Evolutionary conservation across 176 grass and related monocot species (phyloP).

Genomic region (Carex myosuroides): DNA sequence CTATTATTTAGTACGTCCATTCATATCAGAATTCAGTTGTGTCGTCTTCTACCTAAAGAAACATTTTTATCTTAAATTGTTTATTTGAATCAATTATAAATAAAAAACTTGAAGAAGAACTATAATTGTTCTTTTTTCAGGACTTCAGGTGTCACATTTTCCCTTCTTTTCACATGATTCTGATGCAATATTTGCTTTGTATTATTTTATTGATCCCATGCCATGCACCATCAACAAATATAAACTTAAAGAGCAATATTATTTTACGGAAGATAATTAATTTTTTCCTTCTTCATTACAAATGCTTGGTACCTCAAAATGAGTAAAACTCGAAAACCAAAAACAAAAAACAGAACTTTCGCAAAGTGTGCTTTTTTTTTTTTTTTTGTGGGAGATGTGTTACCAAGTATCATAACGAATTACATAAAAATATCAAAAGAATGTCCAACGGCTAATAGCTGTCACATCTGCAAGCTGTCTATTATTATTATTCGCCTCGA

Average conservation of each 20-base stretch:
- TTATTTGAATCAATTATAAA: too few relatives aligned
- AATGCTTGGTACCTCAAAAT: not conserved
- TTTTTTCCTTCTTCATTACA: not conserved
- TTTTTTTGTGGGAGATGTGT: not conserved
- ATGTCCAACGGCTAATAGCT: slow-evolving; percentile 24
- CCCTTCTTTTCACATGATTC: not conserved
- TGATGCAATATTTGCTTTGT: not conserved
- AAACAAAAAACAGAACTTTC: not conserved
- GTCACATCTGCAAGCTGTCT: not conserved
- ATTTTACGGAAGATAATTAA: too few relatives aligned
- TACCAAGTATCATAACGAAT: not conserved
- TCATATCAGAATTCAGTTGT: too few relatives aligned
- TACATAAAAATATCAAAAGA: not conserved
- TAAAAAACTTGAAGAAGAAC: too few relatives aligned
- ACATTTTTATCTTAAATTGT: too few relatives aligned
- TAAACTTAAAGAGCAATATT: too few relatives aligned
- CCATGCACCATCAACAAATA: too few relatives aligned
- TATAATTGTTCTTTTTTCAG: too few relatives aligned
- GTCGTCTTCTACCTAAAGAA: too few relatives aligned
- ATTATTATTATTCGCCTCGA: not conserved
- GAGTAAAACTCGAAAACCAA: not conserved
- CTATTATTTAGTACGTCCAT: too few relatives aligned
- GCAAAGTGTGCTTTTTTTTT: not conserved
- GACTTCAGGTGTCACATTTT: not conserved
- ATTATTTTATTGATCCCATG: not conserved